Conservation (phyloP, 306 rosid species). For the Corylus avellana region DNA sequence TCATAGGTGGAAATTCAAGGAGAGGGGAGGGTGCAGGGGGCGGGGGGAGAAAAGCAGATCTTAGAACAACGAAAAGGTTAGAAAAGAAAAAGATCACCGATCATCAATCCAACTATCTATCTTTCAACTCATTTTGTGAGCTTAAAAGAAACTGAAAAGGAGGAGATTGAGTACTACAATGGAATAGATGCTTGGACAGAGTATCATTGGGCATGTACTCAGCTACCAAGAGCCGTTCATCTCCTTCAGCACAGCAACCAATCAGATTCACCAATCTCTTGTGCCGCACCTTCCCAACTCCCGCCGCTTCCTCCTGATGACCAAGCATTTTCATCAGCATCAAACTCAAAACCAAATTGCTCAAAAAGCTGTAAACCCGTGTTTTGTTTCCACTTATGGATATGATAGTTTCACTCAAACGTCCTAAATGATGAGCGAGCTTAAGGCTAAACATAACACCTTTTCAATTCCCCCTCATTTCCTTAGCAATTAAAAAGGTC, state of each 20-base stretch:
- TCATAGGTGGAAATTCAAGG: background rate
- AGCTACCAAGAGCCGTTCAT: slow-evolving; percentile 82
- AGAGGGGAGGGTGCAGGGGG: too few species aligned
- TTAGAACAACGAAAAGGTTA: background rate
- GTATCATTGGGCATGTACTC: slow-evolving; percentile 81
- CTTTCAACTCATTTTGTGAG: slow-evolving; percentile 1
- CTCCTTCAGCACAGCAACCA: slow-evolving; percentile 83
- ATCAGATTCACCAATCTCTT: slow-evolving; percentile 75
- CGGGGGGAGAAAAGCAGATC: background rate
- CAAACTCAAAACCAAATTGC: background rate
- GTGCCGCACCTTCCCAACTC: slow-evolving; percentile 86
- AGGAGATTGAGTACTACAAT: slow-evolving; percentile 49
- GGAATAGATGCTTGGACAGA: slow-evolving; percentile 83
- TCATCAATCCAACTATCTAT: slow-evolving; percentile 8
- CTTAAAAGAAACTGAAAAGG: slow-evolving; percentile 14
- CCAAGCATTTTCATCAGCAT: slow-evolving; percentile 34
- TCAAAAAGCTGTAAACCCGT: background rate
- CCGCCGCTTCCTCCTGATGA: slow-evolving; percentile 71
- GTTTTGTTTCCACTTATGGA: background rate
- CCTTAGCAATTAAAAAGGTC: background rate
- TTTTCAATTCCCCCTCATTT: background rate
- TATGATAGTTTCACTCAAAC: background rate
- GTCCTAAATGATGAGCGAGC: background rate
- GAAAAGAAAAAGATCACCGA: background rate
- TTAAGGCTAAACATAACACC: background rate